Evolutionary conservation across 1,284 basidiomycete species (phyloP).

Genomic region (Cryptococcus floricola): DNA sequence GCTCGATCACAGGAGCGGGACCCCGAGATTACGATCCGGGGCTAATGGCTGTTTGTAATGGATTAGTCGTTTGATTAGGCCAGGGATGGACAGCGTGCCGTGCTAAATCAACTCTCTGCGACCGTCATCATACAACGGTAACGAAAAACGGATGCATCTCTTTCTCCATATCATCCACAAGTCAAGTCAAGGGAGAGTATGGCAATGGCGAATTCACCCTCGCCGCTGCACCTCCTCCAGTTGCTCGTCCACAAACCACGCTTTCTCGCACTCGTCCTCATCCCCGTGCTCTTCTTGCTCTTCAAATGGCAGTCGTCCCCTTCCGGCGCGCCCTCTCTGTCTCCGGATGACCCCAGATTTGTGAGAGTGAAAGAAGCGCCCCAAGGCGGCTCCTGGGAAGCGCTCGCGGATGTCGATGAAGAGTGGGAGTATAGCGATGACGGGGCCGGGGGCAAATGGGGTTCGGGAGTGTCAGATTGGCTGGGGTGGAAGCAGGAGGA

Average conservation of each 20-base stretch:
- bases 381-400: slow-evolving; percentile 13
- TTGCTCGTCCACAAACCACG: slow-evolving; percentile 29
- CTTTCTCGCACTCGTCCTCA: slow-evolving; percentile 54
- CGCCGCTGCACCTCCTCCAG: neutral
- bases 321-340: neutral
- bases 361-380: slow-evolving; percentile 6
- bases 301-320: neutral
- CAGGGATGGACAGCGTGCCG: too few species aligned
- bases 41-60: too few species aligned
- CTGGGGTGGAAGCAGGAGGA: slow-evolving; percentile 15
- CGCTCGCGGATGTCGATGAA: slow-evolving; percentile 5
- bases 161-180: neutral
- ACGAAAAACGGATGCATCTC: neutral
- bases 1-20: too few species aligned
- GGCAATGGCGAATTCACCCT: neutral
- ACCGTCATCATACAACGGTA: too few species aligned
- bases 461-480: slow-evolving; percentile 9
- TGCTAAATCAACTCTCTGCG: too few species aligned
- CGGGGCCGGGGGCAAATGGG: slow-evolving; percentile 1
- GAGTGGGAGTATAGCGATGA: neutral
- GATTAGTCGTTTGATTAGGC: too few species aligned
- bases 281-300: slow-evolving; percentile 2
- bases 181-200: neutral
- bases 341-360: neutral
- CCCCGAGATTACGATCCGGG: too few species aligned